phyloP scores from a whole-genome alignment of 176 grass and related monocot species.

The Pharus latifolius region DNA sequence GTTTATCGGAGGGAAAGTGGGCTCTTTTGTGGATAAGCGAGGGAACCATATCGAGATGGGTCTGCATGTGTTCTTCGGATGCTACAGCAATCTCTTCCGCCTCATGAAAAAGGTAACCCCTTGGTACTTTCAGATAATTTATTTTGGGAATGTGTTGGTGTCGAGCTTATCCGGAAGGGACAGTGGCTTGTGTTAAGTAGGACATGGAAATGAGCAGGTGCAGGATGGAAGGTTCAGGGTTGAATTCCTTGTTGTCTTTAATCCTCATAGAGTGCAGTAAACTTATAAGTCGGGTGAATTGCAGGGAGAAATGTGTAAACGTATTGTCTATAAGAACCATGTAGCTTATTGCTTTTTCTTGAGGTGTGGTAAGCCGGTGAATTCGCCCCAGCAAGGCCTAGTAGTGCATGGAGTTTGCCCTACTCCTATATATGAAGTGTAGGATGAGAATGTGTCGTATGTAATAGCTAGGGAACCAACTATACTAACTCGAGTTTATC shows the following conservation, averaged over 20 bases:
- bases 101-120: slow-evolving; percentile 83
- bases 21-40: slow-evolving; percentile 75
- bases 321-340: slow-evolving; percentile 4
- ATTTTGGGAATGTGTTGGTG: not conserved
- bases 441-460: too few species aligned
- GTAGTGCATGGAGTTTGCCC: too few species aligned
- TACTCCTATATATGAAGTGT: too few species aligned
- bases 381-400: too few species aligned
- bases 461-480: too few species aligned
- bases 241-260: not conserved
- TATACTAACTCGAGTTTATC: too few species aligned
- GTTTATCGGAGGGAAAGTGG: slow-evolving; percentile 93
- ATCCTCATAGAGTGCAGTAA: not conserved
- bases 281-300: not conserved
- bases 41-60: slow-evolving; percentile 99
- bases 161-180: not conserved
- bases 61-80: slow-evolving; percentile 91
- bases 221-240: not conserved
- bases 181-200: not conserved
- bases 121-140: not conserved
- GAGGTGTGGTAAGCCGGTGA: too few species aligned
- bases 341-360: not conserved
- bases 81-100: slow-evolving; percentile 97
- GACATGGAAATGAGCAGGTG: not conserved
- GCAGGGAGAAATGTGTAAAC: not conserved